Evolutionary conservation across 345 rosid species (phyloP).

Genomic region (Triadica sebifera): DNA sequence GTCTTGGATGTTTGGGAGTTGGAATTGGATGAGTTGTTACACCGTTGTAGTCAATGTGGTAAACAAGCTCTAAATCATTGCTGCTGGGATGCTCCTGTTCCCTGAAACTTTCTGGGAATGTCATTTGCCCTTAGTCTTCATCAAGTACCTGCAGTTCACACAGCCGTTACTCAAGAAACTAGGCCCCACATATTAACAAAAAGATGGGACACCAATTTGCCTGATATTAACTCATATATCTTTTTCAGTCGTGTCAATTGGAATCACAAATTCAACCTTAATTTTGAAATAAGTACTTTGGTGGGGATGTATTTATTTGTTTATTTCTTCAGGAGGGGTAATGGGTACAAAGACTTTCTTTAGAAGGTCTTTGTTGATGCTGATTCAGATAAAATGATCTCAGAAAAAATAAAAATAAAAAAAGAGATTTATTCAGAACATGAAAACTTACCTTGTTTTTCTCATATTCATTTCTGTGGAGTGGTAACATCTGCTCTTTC

Average conservation of each 20-base stretch:
- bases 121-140: constrained; percentile 13
- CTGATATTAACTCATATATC: no score
- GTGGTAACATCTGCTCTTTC: constrained; percentile 21
- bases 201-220: neutral
- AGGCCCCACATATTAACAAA: neutral
- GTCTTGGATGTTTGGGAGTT: constrained; percentile 56
- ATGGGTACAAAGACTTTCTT: neutral
- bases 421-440: neutral
- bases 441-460: constrained; percentile 18
- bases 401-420: neutral
- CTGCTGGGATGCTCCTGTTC: constrained; percentile 13
- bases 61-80: constrained; percentile 21
- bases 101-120: neutral
- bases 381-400: neutral
- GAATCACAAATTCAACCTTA: no score
- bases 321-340: neutral
- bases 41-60: constrained; percentile 57
- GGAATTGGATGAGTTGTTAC: constrained; percentile 61
- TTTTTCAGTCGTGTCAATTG: no score
- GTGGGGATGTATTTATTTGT: neutral
- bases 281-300: neutral
- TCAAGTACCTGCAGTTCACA: constrained; percentile 33
- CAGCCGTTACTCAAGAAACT: neutral
- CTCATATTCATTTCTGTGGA: constrained; percentile 8
- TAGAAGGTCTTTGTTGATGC: neutral